phyloP scores from a whole-genome alignment of 176 grass and related monocot species.

The Cocos nucifera region DNA sequence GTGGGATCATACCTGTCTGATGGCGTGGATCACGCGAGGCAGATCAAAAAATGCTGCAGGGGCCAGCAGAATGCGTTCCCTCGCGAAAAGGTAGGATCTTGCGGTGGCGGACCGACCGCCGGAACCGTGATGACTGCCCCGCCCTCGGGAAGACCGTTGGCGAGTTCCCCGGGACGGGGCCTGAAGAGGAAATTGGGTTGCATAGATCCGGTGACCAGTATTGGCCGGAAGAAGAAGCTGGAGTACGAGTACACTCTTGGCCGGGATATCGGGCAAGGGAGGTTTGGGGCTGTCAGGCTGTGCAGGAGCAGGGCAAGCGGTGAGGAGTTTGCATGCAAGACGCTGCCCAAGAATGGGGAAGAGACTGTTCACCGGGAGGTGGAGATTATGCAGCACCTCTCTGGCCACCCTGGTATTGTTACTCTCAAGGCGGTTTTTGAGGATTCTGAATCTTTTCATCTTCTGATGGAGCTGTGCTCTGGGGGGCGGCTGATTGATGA shows the following conservation, averaged over 20 bases:
- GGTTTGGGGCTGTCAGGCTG: slow-evolving; percentile 80
- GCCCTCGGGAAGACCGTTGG: neutral
- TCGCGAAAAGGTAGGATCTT: slow-evolving; percentile 10
- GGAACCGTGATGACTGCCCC: slow-evolving; percentile 38
- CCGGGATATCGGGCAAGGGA: slow-evolving; percentile 64
- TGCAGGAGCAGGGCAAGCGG: slow-evolving; percentile 48
- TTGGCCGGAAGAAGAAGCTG: slow-evolving; percentile 69
- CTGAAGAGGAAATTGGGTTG: slow-evolving; percentile 89
- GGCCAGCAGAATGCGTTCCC: slow-evolving; percentile 1
- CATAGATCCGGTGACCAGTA: slow-evolving; percentile 57
- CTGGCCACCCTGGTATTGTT: slow-evolving; percentile 81
- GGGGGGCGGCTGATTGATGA: slow-evolving; percentile 63
- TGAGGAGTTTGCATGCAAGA: slow-evolving; percentile 80
- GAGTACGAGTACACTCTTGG: slow-evolving; percentile 75
- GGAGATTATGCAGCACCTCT: slow-evolving; percentile 99
- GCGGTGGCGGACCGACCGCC: slow-evolving; percentile 23
- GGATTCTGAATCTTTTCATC: slow-evolving; percentile 56
- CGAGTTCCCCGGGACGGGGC: slow-evolving; percentile 41
- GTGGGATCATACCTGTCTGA: slow-evolving; percentile 35
- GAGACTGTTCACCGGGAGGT: slow-evolving; percentile 93
- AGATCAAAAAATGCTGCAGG: slow-evolving; percentile 27
- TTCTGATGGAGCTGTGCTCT: slow-evolving; percentile 85
- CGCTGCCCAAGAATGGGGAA: slow-evolving; percentile 64
- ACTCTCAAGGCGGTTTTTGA: slow-evolving; percentile 86
- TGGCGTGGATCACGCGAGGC: slow-evolving; percentile 40